Evolutionary conservation across 768 basidiomycete genomes (phyloP).

Genomic region (Stropharia rugosoannulata): DNA sequence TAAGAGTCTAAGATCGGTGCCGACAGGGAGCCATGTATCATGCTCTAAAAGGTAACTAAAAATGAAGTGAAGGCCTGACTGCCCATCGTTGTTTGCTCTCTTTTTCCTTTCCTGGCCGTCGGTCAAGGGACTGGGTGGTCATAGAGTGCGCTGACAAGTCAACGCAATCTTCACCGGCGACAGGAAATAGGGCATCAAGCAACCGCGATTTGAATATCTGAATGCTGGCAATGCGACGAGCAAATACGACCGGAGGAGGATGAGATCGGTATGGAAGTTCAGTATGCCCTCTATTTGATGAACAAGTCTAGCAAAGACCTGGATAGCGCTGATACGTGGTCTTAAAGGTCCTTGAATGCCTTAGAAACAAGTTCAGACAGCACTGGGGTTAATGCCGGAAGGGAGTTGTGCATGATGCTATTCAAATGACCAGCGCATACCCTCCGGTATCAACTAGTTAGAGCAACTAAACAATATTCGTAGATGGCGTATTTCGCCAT

Average conservation of each 20-base stretch:
- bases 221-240: slow-evolving; percentile 73
- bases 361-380: slow-evolving; percentile 58
- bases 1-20: slow-evolving; percentile 83
- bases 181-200: slow-evolving; percentile 73
- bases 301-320: slow-evolving; percentile 66
- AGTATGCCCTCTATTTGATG: slow-evolving; percentile 59
- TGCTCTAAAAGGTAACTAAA: slow-evolving; percentile 74
- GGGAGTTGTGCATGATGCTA: too few species aligned
- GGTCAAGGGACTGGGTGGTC: slow-evolving; percentile 33
- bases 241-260: slow-evolving; percentile 72
- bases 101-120: slow-evolving; percentile 24
- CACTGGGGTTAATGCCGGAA: slow-evolving; percentile 63
- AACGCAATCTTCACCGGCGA: slow-evolving; percentile 52
- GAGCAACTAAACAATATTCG: slow-evolving; percentile 48
- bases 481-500: slow-evolving; percentile 48
- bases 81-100: slow-evolving; percentile 47
- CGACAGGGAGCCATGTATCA: slow-evolving; percentile 85
- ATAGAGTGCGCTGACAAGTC: slow-evolving; percentile 32
- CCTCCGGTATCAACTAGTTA: slow-evolving; percentile 57
- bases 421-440: slow-evolving; percentile 45
- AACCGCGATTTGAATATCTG: slow-evolving; percentile 69
- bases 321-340: slow-evolving; percentile 65
- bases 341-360: slow-evolving; percentile 58
- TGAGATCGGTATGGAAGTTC: slow-evolving; percentile 65
- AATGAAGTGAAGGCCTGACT: slow-evolving; percentile 72